A percentile compares a stretch with the other conserved stretches of the same genome.
phyloP scores from a whole-genome alignment of 208 protist species.

The Leishmania turanica region DNA sequence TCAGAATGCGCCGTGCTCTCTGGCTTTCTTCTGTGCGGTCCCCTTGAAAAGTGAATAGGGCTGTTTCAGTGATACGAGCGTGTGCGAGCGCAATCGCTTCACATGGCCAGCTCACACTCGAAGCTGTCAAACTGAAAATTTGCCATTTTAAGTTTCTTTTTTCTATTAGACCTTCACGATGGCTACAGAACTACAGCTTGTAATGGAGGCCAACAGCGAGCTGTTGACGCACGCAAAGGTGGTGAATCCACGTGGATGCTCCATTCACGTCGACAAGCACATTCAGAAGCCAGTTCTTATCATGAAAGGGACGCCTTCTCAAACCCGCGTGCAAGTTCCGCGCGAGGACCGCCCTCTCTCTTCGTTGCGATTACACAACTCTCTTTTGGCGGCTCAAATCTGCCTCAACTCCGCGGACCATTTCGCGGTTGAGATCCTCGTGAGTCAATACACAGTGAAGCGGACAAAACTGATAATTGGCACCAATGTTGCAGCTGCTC shows the following conservation, averaged over 20 bases:
- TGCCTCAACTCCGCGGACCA: conserved; percentile 49
- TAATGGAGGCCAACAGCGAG: conserved; percentile 36
- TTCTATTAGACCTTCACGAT: background rate
- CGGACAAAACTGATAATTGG: conserved; percentile 74
- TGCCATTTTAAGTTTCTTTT: background rate
- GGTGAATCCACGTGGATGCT: conserved; percentile 50
- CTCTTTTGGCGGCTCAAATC: conserved; percentile 62
- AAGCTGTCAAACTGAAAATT: background rate
- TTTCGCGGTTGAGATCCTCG: conserved; percentile 67
- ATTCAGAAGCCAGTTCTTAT: conserved; percentile 46
- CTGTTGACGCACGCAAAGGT: conserved; percentile 52
- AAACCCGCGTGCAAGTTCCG: conserved; percentile 65
- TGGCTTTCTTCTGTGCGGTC: conserved; percentile 13
- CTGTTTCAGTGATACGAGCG: background rate
- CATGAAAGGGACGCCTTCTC: conserved; percentile 51
- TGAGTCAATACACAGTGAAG: conserved; percentile 43
- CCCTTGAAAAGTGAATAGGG: background rate
- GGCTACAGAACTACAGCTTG: conserved; percentile 17
- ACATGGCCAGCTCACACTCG: background rate
- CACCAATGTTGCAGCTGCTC: conserved; percentile 57
- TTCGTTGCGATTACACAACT: conserved; percentile 44
- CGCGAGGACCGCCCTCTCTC: conserved; percentile 58
- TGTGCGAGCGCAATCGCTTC: background rate
- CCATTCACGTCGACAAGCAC: conserved; percentile 60
- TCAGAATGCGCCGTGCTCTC: background rate